Base-by-base conservation (phyloP, 139 green algal species). In the Chlamydomonas applanata region DNA sequence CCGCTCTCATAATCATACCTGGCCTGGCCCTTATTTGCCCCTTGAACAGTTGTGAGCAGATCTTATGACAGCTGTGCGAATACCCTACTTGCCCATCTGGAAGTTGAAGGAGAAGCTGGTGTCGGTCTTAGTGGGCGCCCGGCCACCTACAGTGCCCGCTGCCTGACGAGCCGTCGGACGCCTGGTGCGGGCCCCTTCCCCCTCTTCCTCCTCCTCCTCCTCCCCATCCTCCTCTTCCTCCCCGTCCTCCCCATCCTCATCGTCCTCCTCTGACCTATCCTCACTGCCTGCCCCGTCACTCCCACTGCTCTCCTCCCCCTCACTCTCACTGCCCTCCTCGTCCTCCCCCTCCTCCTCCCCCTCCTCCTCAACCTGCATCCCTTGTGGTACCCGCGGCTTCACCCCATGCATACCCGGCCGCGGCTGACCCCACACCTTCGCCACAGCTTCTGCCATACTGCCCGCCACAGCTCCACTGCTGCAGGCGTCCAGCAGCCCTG, bases 401-500 rank as follows among this genome's bases (percentile, higher is more conserved):
- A 62, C 24, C n/a, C 45, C 44, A 24, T 25, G 22, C 44, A 46
- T 60, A 45, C 67, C 67, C 22, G 25, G 16, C 11, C 67, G 67
- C 25, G 44, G 49, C 44, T 1, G 2, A n/a, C 29, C 11, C 67
- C 29, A 73, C 46, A 49, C 44, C 44, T 13, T 9, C n/a, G 1
- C 3, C 46, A 62, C 49, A 49, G 22, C 44, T 40, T 22, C 49
- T 60, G 44, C 29, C 30, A 36, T 4, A 45, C 7, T 11, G 4
- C 44, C 7, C 25, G 44, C 67, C 29, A 30, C 53, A 65, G 24
- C 69, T 49, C 49, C 46, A 33, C 33, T 24, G 52, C 9, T 4
- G 24, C 61, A 49, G 29, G n/a, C 74, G 65, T 74, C 25, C 27
- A 49, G 20, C 29, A 82, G 36, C 35, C 27, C 49, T 2, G 34